phyloP scores from a whole-genome alignment of 176 grass and related monocot genomes.

The Tillandsia fasciculata region DNA sequence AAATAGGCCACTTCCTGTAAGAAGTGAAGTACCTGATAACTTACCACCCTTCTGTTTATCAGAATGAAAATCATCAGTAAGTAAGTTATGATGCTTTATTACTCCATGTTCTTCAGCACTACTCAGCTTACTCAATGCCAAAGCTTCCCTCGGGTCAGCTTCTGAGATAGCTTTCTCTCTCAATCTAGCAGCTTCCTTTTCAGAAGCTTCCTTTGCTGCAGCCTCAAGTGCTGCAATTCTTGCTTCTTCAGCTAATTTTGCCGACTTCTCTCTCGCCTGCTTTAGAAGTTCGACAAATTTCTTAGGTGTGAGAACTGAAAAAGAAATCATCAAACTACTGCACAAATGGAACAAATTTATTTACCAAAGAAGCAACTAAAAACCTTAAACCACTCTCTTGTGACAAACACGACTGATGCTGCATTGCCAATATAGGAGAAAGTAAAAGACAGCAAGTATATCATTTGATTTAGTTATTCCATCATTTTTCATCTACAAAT shows the following conservation, averaged over 20 bases:
- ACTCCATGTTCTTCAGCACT: neutral
- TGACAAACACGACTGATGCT: too few relatives aligned
- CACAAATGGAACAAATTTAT: neutral
- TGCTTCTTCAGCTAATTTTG: slow-evolving; percentile 61
- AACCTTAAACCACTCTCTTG: neutral
- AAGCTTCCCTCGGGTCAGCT: slow-evolving; percentile 20
- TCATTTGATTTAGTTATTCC: too few relatives aligned
- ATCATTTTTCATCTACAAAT: too few relatives aligned
- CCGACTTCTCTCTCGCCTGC: slow-evolving; percentile 59
- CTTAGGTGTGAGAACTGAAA: slow-evolving; percentile 4
- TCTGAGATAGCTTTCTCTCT: slow-evolving; percentile 27
- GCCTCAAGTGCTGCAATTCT: slow-evolving; percentile 49
- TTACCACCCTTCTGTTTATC: neutral
- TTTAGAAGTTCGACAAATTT: slow-evolving; percentile 14
- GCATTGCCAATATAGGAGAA: too few relatives aligned
- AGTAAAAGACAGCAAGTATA: too few relatives aligned
- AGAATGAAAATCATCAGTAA: neutral
- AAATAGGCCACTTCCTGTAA: too few relatives aligned
- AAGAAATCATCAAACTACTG: too few relatives aligned
- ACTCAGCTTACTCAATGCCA: neutral
- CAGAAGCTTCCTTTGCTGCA: slow-evolving; percentile 56
- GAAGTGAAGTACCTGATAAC: too few relatives aligned
- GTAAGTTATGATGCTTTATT: neutral
- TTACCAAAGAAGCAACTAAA: neutral
- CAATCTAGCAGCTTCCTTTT: slow-evolving; percentile 54